Conservation (phyloP, 371 early-diverging fungal species). For the Rhizomucor miehei region DNA sequence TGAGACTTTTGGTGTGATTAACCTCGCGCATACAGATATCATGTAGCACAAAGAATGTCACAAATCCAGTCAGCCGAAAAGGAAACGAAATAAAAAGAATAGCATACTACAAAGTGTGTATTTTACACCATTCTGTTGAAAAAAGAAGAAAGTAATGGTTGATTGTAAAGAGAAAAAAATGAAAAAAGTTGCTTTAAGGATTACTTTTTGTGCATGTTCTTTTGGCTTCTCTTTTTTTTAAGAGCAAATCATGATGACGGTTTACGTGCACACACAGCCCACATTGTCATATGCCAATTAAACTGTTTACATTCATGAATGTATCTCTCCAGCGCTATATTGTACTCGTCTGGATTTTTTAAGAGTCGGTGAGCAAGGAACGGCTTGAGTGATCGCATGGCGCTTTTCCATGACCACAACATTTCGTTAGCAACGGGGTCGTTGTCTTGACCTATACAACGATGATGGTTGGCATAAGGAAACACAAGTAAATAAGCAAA, state of each 20-base stretch:
- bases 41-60: too few relatives aligned
- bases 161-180: neutral
- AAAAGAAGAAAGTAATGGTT: neutral
- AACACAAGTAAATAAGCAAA: neutral
- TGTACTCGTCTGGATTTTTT: constrained; percentile 23
- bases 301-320: constrained; percentile 31
- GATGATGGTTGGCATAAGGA: neutral
- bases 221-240: too few relatives aligned
- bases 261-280: constrained; percentile 29
- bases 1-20: too few relatives aligned
- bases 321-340: constrained; percentile 24
- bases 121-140: too few relatives aligned
- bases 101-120: too few relatives aligned
- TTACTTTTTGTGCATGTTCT: too few relatives aligned
- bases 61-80: too few relatives aligned
- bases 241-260: constrained; percentile 6
- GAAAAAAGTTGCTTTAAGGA: neutral
- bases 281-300: constrained; percentile 28
- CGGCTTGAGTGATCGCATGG: constrained; percentile 32
- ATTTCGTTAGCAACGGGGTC: constrained; percentile 37
- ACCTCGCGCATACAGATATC: too few relatives aligned
- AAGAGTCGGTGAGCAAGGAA: constrained; percentile 22
- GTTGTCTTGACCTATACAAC: constrained; percentile 16
- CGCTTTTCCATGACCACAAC: constrained; percentile 39
- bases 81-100: too few relatives aligned